Evolutionary conservation across 768 basidiomycete genomes (phyloP).

Genomic region (Termitomyces sp.): DNA sequence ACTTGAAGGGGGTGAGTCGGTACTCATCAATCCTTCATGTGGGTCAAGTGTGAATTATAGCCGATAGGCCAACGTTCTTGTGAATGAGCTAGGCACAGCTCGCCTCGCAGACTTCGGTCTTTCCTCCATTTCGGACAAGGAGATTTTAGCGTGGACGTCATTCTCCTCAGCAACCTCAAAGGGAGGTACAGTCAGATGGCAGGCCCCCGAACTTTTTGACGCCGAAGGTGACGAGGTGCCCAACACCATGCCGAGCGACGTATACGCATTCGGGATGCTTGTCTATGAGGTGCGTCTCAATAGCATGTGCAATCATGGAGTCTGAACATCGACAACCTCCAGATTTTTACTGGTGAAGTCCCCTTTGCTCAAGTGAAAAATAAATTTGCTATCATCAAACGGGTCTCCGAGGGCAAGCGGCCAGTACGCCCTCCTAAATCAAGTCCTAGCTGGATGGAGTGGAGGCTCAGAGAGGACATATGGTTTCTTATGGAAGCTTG

Average conservation of each 20-base stretch:
- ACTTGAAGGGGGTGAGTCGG: conserved; percentile 38
- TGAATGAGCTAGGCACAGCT: conserved; percentile 16
- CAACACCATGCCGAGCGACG: conserved; percentile 16
- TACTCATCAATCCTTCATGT: background rate
- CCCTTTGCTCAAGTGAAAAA: background rate
- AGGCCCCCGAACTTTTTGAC: conserved; percentile 21
- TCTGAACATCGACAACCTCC: background rate
- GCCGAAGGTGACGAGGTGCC: background rate
- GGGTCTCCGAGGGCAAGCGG: background rate
- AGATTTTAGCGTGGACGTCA: conserved; percentile 16
- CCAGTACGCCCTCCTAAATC: background rate
- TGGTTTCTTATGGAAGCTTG: conserved; percentile 3
- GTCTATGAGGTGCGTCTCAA: conserved; percentile 18
- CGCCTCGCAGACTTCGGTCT: conserved; percentile 26
- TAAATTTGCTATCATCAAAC: background rate
- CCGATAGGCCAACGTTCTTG: conserved; percentile 23
- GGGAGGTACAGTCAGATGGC: conserved; percentile 19
- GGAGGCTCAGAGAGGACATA: background rate
- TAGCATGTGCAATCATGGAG: background rate
- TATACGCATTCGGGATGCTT: conserved; percentile 20
- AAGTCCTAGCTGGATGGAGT: background rate
- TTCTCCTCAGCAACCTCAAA: background rate
- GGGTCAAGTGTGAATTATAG: background rate
- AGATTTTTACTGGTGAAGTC: background rate
- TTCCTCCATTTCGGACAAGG: conserved; percentile 12